Conservation (phyloP, 495 filamentous ascomycete species). For the Pseudevernia furfuracea region DNA sequence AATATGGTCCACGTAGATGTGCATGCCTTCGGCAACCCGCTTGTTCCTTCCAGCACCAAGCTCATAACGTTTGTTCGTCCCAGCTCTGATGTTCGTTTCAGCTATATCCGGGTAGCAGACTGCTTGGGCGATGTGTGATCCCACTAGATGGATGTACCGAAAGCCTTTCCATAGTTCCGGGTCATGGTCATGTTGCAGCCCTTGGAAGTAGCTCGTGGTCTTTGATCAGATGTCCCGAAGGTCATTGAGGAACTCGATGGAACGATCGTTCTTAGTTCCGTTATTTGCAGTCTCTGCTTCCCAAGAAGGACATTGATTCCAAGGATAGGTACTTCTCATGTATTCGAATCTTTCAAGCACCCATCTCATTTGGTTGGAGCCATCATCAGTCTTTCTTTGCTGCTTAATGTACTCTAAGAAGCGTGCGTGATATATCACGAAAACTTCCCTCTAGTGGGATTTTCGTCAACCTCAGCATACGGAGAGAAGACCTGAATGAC, state of each 20-base stretch:
- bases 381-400: neutral
- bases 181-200: fast-evolving
- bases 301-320: slow-evolving; percentile 1
- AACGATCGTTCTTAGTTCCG: neutral
- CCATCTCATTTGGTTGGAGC: neutral
- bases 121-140: slow-evolving; percentile 16
- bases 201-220: neutral
- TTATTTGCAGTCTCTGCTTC: neutral
- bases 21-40: slow-evolving; percentile 9
- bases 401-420: neutral
- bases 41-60: neutral
- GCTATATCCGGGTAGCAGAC: slow-evolving; percentile 9
- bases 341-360: neutral
- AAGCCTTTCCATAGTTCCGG: too few relatives aligned
- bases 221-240: neutral
- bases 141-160: neutral
- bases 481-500: neutral
- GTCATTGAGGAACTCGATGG: neutral
- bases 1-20: slow-evolving; percentile 10
- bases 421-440: slow-evolving; percentile 3
- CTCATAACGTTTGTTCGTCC: neutral
- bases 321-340: slow-evolving; percentile 7
- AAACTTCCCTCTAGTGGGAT: slow-evolving; percentile 10
- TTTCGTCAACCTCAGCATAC: slow-evolving; percentile 5
- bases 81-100: neutral